Percentiles rank a stretch among this genome's conserved stretches.
These are phyloP conservation scores for Fusarium sp. DNA, from an alignment of 2,329 filamentous ascomycete genomes.

Conservation along the genomic window DNA sequence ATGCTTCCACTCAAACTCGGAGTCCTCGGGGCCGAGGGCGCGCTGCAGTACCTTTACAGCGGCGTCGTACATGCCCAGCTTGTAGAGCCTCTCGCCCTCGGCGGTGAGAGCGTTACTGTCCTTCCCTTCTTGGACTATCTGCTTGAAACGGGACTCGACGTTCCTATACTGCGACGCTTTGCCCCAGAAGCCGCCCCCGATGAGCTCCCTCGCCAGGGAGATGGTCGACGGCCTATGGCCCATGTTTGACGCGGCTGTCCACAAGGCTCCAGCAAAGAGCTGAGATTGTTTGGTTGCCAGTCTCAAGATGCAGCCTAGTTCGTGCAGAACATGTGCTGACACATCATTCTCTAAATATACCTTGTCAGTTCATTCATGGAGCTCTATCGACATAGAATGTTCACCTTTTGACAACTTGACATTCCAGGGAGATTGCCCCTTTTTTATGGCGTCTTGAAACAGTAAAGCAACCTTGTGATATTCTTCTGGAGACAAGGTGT, in stretches of 20 bases:
- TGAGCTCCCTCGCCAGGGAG: conserved; percentile 41
- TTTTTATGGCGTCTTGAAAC: conserved; percentile 39
- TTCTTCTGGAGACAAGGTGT: conserved; percentile 32
- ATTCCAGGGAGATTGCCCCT: conserved; percentile 36
- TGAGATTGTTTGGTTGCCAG: conserved; percentile 15
- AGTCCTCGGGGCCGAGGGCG: conserved; percentile 38
- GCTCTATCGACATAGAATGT: conserved; percentile 5
- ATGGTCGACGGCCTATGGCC: conserved; percentile 50
- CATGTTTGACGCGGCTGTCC: conserved; percentile 49
- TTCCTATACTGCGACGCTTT: conserved; percentile 24
- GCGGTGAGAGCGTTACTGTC: conserved; percentile 52
- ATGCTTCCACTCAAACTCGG: conserved; percentile 45
- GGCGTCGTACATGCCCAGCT: conserved; percentile 39
- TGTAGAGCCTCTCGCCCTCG: conserved; percentile 48
- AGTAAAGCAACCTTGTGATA: conserved; percentile 42
- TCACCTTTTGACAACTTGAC: conserved; percentile 41
- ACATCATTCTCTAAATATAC: conserved; percentile 33
- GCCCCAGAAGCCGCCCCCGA: conserved; percentile 36
- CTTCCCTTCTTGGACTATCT: conserved; percentile 46
- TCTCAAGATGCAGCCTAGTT: conserved; percentile 47
- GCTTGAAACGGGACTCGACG: conserved; percentile 47
- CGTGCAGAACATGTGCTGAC: conserved; percentile 39
- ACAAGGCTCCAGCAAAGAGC: conserved; percentile 43
- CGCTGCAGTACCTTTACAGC: conserved; percentile 39
- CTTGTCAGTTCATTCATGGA: conserved; percentile 14